A percentile compares a stretch with the other conserved stretches of the same genome.
These are phyloP conservation scores for Pterocarpus macrocarpus DNA, from an alignment of 306 rosid species.

Conservation along the genomic window DNA sequence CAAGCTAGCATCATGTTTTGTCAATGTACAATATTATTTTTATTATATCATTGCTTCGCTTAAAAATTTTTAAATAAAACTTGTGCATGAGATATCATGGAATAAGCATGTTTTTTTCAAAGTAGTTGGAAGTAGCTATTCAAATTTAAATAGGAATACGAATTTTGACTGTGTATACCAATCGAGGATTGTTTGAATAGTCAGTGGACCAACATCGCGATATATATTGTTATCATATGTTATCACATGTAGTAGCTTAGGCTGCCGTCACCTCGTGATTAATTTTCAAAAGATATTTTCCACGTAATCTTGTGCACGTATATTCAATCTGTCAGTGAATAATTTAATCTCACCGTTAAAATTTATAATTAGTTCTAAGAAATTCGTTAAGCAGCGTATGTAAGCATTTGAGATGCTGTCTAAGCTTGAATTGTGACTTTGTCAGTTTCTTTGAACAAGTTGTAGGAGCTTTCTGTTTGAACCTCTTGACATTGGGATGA, in stretches of 20 bases:
- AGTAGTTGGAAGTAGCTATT: too few relatives aligned
- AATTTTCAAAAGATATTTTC: neutral
- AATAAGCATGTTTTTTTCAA: neutral
- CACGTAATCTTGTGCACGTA: neutral
- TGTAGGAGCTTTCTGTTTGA: neutral
- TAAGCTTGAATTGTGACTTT: conserved; percentile 18
- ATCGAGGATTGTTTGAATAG: neutral
- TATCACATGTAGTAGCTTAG: neutral
- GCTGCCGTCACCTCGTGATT: conserved; percentile 7
- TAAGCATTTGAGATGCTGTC: neutral
- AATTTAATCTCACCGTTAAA: neutral
- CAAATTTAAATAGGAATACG: neutral
- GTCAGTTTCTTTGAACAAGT: neutral
- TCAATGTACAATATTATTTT: neutral
- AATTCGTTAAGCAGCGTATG: neutral
- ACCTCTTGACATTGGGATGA: neutral
- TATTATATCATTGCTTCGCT: too few relatives aligned
- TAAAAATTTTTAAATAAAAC: too few relatives aligned
- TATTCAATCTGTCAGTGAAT: neutral
- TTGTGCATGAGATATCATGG: too few relatives aligned
- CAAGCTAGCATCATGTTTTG: neutral
- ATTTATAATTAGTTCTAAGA: neutral
- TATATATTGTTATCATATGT: neutral
- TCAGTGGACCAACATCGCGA: neutral
- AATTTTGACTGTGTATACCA: neutral